Evolutionary conservation across 2,329 filamentous ascomycete species (phyloP), one percentile per base, ranked within the genome.

Genomic region (Coniosporium tulheliwenetii): DNA sequence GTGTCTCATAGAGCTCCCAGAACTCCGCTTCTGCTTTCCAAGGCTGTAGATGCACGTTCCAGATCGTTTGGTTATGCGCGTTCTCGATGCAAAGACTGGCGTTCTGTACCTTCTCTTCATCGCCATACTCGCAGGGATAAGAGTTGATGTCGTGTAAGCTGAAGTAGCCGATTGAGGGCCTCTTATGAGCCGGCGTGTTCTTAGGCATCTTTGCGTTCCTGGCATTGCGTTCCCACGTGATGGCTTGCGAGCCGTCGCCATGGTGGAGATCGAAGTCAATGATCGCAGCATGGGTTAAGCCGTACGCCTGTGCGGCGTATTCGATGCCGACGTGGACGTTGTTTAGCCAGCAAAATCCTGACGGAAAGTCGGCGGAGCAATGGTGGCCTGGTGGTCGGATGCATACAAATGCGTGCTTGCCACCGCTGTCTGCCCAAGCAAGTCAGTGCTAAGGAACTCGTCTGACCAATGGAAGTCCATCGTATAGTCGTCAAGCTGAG

Each of bases 61-160:
- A 96, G 39, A 96, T 77, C 8, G 77, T 89, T 58, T 98, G 91
- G 1, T 85, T 82, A 55, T 98, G 91, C 0, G 89, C 86, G 52
- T 87, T 87, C 45, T 96, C 87, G 46, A 98, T 79, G 57, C 93
- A 96, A 19, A 95, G 64, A 63, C 87, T 95, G 1, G 93, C 91
- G 51, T 89, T 93, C 55, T 82, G 85, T 39, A 96, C 80, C 60
- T 96, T 96, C 15, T 91, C 85, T 43, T 82, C 76, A 45, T 96
- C 89, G n/a, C 89, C 91, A 56, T 73, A 75, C 58, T 98, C 91
- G 57, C 91, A 98, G 0, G 93, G 91, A 54, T 93, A 98, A 0
- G 89, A 96, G 61, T 98, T 96, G 64, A 98, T 95, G 54, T 98
- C 91, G 58, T 98, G 91, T 36, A 98, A 60, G 57, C 87, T 95